Conservation (phyloP, 441 rosid species). For the Adansonia grandidieri region DNA sequence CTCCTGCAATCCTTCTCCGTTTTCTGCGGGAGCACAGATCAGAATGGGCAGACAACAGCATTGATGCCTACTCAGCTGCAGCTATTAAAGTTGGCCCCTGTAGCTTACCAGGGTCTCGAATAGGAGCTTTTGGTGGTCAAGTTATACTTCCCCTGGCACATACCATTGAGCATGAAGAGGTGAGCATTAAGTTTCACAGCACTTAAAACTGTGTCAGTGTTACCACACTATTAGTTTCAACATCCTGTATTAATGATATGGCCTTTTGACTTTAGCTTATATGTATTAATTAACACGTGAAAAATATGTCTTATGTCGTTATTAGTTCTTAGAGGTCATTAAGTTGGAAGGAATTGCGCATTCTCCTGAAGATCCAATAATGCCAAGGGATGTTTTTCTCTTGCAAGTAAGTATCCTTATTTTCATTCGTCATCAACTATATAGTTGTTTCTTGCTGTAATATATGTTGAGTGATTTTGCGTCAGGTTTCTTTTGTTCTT, state of each 20-base stretch:
- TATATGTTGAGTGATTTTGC: not conserved
- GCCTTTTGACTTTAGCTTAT: not conserved
- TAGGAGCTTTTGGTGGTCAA: slow-evolving; percentile 84
- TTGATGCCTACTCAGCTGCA: slow-evolving; percentile 91
- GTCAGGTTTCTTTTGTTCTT: not conserved
- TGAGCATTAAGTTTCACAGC: slow-evolving; percentile 27
- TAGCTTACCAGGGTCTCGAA: slow-evolving; percentile 67
- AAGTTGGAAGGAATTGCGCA: slow-evolving; percentile 83
- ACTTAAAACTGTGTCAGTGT: not conserved
- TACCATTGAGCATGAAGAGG: slow-evolving; percentile 96
- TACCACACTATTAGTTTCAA: not conserved
- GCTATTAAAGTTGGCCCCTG: slow-evolving; percentile 92
- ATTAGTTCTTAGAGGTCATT: slow-evolving; percentile 86
- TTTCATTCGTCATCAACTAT: not conserved
- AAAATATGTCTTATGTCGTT: not conserved
- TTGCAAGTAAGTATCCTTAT: slow-evolving; percentile 63
- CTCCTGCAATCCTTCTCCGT: slow-evolving; percentile 90
- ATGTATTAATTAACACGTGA: not conserved
- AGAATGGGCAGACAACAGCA: slow-evolving; percentile 95
- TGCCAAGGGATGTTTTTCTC: slow-evolving; percentile 88
- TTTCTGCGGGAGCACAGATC: slow-evolving; percentile 95
- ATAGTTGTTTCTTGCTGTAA: not conserved
- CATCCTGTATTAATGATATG: not conserved
- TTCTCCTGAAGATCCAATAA: slow-evolving; percentile 80
- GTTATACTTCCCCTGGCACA: slow-evolving; percentile 95